phyloP scores from a whole-genome alignment of 768 basidiomycete genomes.

The Pulveroboletus ravenelii region DNA sequence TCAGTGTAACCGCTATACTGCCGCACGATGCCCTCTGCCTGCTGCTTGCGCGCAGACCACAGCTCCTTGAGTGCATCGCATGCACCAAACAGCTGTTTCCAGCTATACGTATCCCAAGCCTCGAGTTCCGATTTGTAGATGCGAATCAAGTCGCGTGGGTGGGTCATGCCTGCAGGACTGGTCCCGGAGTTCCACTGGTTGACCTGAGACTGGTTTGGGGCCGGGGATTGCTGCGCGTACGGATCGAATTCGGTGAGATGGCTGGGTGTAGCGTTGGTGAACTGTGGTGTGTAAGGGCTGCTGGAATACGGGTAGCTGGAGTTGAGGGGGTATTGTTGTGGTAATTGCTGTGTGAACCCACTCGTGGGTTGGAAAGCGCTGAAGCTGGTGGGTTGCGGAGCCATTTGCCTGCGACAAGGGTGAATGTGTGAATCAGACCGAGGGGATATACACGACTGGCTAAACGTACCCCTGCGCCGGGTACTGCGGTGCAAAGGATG shows the following conservation, averaged over 20 bases:
- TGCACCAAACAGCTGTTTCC: conserved; percentile 62
- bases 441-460: not conserved
- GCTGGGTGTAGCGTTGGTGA: conserved; percentile 11
- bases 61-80: conserved; percentile 64
- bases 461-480: conserved; percentile 18
- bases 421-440: not conserved
- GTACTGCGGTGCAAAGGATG: conserved; percentile 24
- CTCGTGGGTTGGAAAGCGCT: conserved; percentile 46
- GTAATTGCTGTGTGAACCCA: conserved; percentile 37
- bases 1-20: conserved; percentile 41
- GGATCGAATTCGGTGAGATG: conserved; percentile 41
- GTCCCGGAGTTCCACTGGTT: conserved; percentile 1
- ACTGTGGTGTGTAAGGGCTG: conserved; percentile 25
- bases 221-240: conserved; percentile 21
- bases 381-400: conserved; percentile 30
- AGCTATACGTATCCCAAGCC: conserved; percentile 62
- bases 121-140: conserved; percentile 65
- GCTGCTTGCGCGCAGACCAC: conserved; percentile 59
- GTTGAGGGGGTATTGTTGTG: conserved; percentile 39
- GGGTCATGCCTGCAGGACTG: conserved; percentile 36
- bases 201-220: not conserved
- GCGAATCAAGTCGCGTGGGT: conserved; percentile 68
- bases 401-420: conserved; percentile 20
- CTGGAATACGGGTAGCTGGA: conserved; percentile 26
- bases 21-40: conserved; percentile 46